These are phyloP conservation scores for Bimuria novae-zelandiae DNA, from an alignment of 2,329 filamentous ascomycete genomes.

Conservation along the genomic window DNA sequence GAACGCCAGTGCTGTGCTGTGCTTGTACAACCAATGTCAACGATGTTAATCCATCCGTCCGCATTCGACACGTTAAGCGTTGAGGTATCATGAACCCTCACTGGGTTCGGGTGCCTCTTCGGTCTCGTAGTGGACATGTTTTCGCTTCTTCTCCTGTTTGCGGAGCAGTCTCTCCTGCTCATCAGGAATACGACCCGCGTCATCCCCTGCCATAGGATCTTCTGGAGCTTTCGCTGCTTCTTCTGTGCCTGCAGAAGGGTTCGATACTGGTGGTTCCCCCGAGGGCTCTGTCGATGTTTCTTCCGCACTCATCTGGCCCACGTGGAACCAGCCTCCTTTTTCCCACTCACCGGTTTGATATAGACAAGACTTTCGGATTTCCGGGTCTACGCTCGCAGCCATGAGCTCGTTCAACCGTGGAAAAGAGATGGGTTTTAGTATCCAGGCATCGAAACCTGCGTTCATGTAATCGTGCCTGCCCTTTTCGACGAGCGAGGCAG, in stretches of 20 bases:
- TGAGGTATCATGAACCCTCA: not conserved
- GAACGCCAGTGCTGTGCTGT: not conserved
- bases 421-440: slow-evolving; percentile 86
- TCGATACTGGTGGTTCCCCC: slow-evolving; percentile 19
- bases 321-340: slow-evolving; percentile 79
- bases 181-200: not conserved
- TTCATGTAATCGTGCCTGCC: slow-evolving; percentile 72
- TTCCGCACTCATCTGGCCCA: slow-evolving; percentile 43
- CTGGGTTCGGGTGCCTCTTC: not conserved
- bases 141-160: not conserved
- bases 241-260: slow-evolving; percentile 23
- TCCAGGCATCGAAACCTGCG: slow-evolving; percentile 87
- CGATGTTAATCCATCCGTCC: too few relatives aligned
- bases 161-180: not conserved
- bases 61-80: not conserved
- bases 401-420: slow-evolving; percentile 72
- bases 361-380: slow-evolving; percentile 63
- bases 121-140: not conserved
- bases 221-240: slow-evolving; percentile 14
- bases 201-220: not conserved
- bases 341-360: slow-evolving; percentile 80
- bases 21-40: not conserved
- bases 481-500: slow-evolving; percentile 76
- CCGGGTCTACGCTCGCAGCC: slow-evolving; percentile 67
- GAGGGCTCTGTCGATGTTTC: slow-evolving; percentile 46